phyloP scores from a whole-genome alignment of 2,329 filamentous ascomycete species.

The Trichophyton rubrum region DNA sequence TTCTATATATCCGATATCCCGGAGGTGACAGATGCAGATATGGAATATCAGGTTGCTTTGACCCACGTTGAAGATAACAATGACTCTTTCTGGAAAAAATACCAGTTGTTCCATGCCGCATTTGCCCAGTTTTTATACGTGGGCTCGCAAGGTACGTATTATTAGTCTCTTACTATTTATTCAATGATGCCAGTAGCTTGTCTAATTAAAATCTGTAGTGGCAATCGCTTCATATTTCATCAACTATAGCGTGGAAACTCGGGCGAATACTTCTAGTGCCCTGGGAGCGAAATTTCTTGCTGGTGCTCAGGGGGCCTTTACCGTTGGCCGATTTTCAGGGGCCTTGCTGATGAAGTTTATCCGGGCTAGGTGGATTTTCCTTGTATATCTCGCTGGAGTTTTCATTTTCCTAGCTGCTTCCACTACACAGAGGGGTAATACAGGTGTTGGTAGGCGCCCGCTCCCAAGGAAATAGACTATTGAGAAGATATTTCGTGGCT shows the following conservation, averaged over 20 bases:
- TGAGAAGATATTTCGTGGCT: constrained; percentile 19
- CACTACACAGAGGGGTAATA: constrained; percentile 37
- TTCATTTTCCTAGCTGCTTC: constrained; percentile 47
- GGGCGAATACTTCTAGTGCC: constrained; percentile 41
- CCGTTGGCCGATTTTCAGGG: constrained; percentile 58
- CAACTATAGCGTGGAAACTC: constrained; percentile 56
- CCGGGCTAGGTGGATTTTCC: constrained; percentile 56
- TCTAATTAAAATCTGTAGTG: constrained; percentile 20
- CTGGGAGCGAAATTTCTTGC: constrained; percentile 57
- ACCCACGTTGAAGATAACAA: constrained; percentile 43
- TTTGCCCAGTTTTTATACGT: constrained; percentile 71
- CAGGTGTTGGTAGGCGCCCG: constrained; percentile 30
- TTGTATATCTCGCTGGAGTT: constrained; percentile 52
- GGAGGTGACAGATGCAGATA: constrained; percentile 60
- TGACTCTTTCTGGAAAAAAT: constrained; percentile 54
- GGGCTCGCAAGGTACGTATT: constrained; percentile 51
- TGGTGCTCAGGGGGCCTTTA: constrained; percentile 61
- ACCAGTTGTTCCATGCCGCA: constrained; percentile 62
- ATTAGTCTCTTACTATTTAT: constrained; percentile 23
- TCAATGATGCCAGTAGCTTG: constrained; percentile 12
- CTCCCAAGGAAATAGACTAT: background rate
- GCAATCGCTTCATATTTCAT: constrained; percentile 52
- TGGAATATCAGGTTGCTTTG: constrained; percentile 49
- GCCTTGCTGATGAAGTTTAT: constrained; percentile 53
- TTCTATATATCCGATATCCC: constrained; percentile 58